Conservation (phyloP, 345 rosid species). For the Arabidopsis suecica region DNA sequence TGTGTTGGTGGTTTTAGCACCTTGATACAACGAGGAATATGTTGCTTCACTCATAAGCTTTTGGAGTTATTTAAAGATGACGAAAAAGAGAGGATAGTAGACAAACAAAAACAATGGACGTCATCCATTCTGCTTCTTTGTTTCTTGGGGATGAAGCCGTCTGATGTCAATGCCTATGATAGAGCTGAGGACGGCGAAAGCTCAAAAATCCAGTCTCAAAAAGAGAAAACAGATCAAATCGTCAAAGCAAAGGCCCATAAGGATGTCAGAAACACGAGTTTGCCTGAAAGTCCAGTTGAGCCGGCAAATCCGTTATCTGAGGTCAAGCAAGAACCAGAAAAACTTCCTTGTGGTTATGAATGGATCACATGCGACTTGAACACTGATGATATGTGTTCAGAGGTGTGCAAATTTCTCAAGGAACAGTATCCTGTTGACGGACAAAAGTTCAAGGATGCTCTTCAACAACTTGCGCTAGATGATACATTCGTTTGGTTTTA, state of each 20-base stretch:
- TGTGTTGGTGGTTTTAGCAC: too few species aligned
- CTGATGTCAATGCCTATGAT: background rate
- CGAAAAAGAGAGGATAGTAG: too few species aligned
- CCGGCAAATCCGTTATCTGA: constrained; percentile 58
- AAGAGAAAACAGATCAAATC: background rate
- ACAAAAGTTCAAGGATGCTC: background rate
- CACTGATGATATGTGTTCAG: constrained; percentile 60
- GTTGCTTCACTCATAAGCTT: too few species aligned
- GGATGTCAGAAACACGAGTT: constrained; percentile 43
- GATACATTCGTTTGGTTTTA: background rate
- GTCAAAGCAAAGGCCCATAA: too few species aligned
- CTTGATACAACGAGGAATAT: too few species aligned
- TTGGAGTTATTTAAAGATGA: too few species aligned
- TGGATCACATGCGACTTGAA: constrained; percentile 72
- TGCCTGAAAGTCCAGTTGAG: constrained; percentile 75
- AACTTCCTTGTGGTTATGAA: constrained; percentile 46
- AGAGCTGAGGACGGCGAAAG: background rate
- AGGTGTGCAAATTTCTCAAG: constrained; percentile 65
- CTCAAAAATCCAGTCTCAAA: background rate
- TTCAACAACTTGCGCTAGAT: background rate
- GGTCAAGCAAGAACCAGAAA: constrained; percentile 77
- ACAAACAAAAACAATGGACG: too few species aligned
- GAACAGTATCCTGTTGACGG: constrained; percentile 58
- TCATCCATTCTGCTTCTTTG: too few species aligned
- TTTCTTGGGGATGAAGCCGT: background rate